Evolutionary conservation across 352 stramenopile species (phyloP), one percentile per base, ranked within the genome.

Genomic region (Aphanomyces astaci): DNA sequence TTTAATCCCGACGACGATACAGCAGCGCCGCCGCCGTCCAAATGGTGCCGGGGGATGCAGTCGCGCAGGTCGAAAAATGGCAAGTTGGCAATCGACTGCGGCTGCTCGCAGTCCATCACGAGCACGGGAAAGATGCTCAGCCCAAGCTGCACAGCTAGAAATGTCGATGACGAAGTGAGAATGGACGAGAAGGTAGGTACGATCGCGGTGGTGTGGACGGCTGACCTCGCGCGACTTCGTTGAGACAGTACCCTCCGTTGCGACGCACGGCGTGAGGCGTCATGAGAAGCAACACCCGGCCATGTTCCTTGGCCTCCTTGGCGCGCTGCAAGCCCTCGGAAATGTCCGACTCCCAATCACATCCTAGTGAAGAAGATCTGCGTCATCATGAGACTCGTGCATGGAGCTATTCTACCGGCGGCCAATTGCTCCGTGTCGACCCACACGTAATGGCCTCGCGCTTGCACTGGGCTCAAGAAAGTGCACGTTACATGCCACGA

Each of bases 261-360:
- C 82, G 74, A 9, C 82, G 79, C 53, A 91, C 74, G 4, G 81
- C 82, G 59, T 89, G 80, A 24, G 80, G 82, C 45, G 82, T 89
- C 82, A 91, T 91, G 67, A 91, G 71, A 56, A 91, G 74, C 56
- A 90, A 70, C 36, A 90, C 82, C 55, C 82, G 82, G 24, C 82
- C 82, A 56, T 89, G 76, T 55, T 83, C 66, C 63, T 84, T 77
- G 5, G 81, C 82, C 30, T 91, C 81, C 24, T 85, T 84, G 31
- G 88, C 79, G 76, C 79, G 82, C 39, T 78, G 78, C 39, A 91
- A 67, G 9, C 73, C 82, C 10, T 77, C 65, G 5, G 77, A 79
- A 74, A 91, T 91, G 65, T 80, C 81, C 57, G 88, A 74, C 51
- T 91, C 82, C 82, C 82, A 91, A 72, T 91, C 81, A 25, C 32